Evolutionary conservation across 83 land plant genomes (phyloP).

Genomic region (Diphasiastrum complanatum): DNA sequence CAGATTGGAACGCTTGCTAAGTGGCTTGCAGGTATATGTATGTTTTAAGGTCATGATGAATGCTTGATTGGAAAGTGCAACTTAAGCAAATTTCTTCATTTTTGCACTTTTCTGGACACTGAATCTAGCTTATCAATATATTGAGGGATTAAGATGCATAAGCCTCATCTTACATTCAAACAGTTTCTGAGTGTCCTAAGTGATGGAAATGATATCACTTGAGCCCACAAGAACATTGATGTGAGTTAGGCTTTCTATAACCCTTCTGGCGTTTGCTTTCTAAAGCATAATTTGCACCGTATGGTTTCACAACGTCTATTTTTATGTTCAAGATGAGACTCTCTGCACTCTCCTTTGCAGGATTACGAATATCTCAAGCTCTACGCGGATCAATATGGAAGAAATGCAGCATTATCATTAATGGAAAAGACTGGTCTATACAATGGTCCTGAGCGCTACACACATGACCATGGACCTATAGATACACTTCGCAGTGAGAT

Average conservation of each 20-base stretch:
- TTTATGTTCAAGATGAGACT: too few species aligned
- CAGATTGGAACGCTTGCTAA: constrained; percentile 75
- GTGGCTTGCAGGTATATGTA: constrained; percentile 84
- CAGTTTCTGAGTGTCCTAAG: too few species aligned
- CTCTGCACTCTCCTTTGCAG: too few species aligned
- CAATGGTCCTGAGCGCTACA: constrained; percentile 80
- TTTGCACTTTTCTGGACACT: background rate
- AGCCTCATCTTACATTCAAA: too few species aligned
- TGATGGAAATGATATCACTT: too few species aligned
- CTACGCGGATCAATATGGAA: constrained; percentile 72
- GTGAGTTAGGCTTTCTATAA: too few species aligned
- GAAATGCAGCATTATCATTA: constrained; percentile 62
- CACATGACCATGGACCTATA: constrained; percentile 75
- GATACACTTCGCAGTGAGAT: constrained; percentile 82
- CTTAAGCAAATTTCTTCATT: background rate
- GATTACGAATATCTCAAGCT: constrained; percentile 81
- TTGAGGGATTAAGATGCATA: too few species aligned
- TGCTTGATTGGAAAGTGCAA: background rate
- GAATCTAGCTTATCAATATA: too few species aligned
- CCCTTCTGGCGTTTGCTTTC: too few species aligned
- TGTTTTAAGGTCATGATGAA: background rate
- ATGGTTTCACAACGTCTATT: background rate
- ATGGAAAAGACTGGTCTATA: constrained; percentile 84
- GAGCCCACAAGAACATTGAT: too few species aligned
- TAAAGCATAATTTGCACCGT: background rate